phyloP scores from a whole-genome alignment of 1,284 basidiomycete species.

The Veloporphyrellus conicus region DNA sequence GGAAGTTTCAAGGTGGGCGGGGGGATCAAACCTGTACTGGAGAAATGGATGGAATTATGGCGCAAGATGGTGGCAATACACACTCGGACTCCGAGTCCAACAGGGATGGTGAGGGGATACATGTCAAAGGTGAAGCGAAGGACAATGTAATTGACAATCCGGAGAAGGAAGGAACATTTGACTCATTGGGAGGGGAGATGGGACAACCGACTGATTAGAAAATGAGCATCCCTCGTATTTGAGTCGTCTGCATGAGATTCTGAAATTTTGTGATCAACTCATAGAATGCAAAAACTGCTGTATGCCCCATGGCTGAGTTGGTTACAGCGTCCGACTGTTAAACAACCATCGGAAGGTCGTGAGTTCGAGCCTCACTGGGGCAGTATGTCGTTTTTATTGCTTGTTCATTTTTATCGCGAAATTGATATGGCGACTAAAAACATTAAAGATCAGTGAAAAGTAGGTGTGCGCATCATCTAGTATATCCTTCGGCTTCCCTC shows the following conservation, averaged over 20 bases:
- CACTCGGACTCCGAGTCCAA: not conserved
- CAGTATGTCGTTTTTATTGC: constrained; percentile 39
- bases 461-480: no score
- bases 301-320: constrained; percentile 77
- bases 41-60: not conserved
- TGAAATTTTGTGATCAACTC: no score
- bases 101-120: not conserved
- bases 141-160: not conserved
- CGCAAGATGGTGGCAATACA: not conserved
- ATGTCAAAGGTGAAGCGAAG: not conserved
- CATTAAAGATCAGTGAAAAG: no score
- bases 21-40: constrained; percentile 3
- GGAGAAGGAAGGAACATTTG: not conserved
- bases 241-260: no score
- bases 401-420: constrained; percentile 1
- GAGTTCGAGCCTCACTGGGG: constrained; percentile 73
- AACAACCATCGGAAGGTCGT: constrained; percentile 59
- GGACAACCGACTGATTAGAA: not conserved
- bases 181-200: not conserved
- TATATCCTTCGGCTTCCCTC: not conserved
- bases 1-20: constrained; percentile 60
- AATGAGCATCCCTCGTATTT: no score
- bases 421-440: no score
- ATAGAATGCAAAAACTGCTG: not conserved
- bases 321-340: constrained; percentile 82